phyloP scores from a whole-genome alignment of 108 stramenopile species.

The Skeletonema grethae region DNA sequence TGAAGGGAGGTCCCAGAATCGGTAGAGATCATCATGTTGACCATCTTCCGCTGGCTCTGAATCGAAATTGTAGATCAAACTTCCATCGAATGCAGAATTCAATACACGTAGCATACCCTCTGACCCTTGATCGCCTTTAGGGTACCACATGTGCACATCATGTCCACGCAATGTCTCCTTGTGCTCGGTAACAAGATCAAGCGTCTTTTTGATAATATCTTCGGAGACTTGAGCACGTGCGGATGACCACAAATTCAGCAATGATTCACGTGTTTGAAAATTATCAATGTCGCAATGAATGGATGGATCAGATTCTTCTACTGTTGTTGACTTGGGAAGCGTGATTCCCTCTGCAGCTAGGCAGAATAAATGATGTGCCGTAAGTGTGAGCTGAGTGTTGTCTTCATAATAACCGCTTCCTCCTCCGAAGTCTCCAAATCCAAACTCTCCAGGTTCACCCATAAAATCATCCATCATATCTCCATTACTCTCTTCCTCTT shows the following conservation, averaged over 20 bases:
- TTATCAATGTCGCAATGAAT: slow-evolving; percentile 34
- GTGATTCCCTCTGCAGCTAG: slow-evolving; percentile 61
- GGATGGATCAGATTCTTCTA: slow-evolving; percentile 17
- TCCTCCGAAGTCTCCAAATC: neutral
- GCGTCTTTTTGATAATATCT: slow-evolving; percentile 45
- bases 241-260: slow-evolving; percentile 71
- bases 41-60: slow-evolving; percentile 41
- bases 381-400: slow-evolving; percentile 38
- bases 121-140: slow-evolving; percentile 55
- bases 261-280: slow-evolving; percentile 52
- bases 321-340: slow-evolving; percentile 44
- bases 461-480: slow-evolving; percentile 21
- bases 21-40: slow-evolving; percentile 36
- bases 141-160: slow-evolving; percentile 71
- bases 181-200: slow-evolving; percentile 57
- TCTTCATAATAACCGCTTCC: neutral
- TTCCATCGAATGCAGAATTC: slow-evolving; percentile 48
- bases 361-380: slow-evolving; percentile 71
- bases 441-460: neutral
- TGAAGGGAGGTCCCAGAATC: slow-evolving; percentile 49
- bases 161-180: slow-evolving; percentile 44
- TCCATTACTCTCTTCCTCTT: slow-evolving; percentile 2
- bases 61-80: slow-evolving; percentile 51
- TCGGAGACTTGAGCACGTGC: slow-evolving; percentile 68
- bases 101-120: slow-evolving; percentile 56